A percentile compares a stretch with the other conserved stretches of the same genome.
Evolutionary conservation across 768 basidiomycete species (phyloP).

Genomic region (Suillus subaureus): DNA sequence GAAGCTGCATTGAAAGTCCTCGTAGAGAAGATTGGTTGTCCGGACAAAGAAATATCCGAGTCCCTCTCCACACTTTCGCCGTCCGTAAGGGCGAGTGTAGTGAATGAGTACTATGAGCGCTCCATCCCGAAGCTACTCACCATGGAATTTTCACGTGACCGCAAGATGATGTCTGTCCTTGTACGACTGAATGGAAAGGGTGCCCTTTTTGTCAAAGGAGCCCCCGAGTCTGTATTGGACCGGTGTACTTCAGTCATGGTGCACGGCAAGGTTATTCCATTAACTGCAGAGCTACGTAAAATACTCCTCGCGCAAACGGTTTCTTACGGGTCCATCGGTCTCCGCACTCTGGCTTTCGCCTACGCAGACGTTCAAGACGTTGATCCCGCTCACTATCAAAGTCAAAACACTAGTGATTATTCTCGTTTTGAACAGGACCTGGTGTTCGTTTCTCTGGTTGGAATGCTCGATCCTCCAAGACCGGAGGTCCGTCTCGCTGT

Average conservation of each 20-base stretch:
- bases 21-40: constrained; percentile 89
- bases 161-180: constrained; percentile 99
- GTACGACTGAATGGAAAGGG: constrained; percentile 68
- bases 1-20: constrained; percentile 96
- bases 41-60: constrained; percentile 57
- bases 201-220: constrained; percentile 93
- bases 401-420: constrained; percentile 80
- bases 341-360: constrained; percentile 91
- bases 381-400: constrained; percentile 80
- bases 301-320: constrained; percentile 66
- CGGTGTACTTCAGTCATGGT: constrained; percentile 78
- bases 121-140: constrained; percentile 82
- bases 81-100: constrained; percentile 70
- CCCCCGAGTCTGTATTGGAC: constrained; percentile 93
- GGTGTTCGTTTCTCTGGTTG: constrained; percentile 93
- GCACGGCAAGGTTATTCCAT: constrained; percentile 60
- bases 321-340: constrained; percentile 76
- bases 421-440: constrained; percentile 88
- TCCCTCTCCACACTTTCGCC: constrained; percentile 60
- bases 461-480: constrained; percentile 97
- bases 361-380: constrained; percentile 78
- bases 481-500: constrained; percentile 89
- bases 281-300: constrained; percentile 63
- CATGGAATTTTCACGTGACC: constrained; percentile 97
- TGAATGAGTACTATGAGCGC: constrained; percentile 83